These are phyloP conservation scores for Osmanthus fragrans DNA, from an alignment of 257 asterid genomes.

Conservation along the genomic window DNA sequence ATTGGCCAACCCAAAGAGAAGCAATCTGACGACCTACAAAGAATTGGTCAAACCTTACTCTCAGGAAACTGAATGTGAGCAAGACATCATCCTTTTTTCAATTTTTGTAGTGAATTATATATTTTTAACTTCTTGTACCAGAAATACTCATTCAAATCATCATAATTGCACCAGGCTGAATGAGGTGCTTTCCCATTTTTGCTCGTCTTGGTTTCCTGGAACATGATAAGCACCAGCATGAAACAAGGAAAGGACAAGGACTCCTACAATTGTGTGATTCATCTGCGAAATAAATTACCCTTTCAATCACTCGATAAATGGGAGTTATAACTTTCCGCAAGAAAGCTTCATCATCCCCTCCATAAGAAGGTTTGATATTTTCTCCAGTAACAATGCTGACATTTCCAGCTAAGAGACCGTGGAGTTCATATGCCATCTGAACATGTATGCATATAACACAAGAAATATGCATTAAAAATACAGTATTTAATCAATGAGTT, in stretches of 20 bases:
- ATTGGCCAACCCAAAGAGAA: conserved; percentile 98
- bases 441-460: background rate
- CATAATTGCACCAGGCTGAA: conserved; percentile 96
- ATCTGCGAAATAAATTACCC: conserved; percentile 46
- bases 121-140: conserved; percentile 48
- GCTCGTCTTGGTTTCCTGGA: conserved; percentile 78
- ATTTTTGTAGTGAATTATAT: too few species aligned
- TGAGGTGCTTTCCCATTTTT: conserved; percentile 90
- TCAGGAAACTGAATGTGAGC: conserved; percentile 20
- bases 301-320: conserved; percentile 83
- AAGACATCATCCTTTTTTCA: background rate
- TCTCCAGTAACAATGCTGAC: conserved; percentile 99
- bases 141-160: conserved; percentile 90
- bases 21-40: conserved; percentile 82
- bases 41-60: conserved; percentile 27
- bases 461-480: too few species aligned
- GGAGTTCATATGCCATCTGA: conserved; percentile 99
- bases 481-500: too few species aligned
- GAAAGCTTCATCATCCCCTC: conserved; percentile 94
- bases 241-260: conserved; percentile 12
- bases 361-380: conserved; percentile 96
- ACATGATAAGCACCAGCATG: conserved; percentile 21
- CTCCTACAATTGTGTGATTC: conserved; percentile 12
- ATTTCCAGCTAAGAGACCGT: conserved; percentile 98
- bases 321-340: conserved; percentile 86